Evolutionary conservation across 2,329 filamentous ascomycete species (phyloP), one percentile per base, ranked within the genome.

Genomic region (Ploettnerulaceae sp.): DNA sequence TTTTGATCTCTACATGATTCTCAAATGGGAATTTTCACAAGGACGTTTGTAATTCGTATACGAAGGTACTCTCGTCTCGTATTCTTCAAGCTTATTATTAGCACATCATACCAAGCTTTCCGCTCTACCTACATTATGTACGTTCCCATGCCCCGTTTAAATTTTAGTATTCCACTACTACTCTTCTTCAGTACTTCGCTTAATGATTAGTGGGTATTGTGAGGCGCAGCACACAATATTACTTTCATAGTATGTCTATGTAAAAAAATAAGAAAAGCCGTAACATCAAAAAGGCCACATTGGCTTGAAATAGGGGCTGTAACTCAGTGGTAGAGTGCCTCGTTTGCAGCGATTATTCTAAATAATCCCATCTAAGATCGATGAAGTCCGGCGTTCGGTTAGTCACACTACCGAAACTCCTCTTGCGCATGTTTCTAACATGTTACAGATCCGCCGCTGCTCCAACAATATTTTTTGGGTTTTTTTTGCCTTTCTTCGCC

Each of bases 301-400:
- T 38, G 25, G 12, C 15, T 15, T 40, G 12, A 7, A 12, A 20
- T 1, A 41, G 39, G 39, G 39, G 39, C 39, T 42, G 39, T 42
- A 42, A 42, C 39, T 42, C 39, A 42, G 39, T 42, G 39, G 39
- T 42, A 42, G 39, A 42, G 39, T 42, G 39, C 39, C 39, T 42
- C 39, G 39, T 42, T 42, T 42, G 39, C 39, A 42, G 39, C 39
- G 21, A 26, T 18, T 33, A 3, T 15, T 12, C 1, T 2, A 34
- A 17, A 14, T 3, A 25, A 25, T 34, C 29, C 24, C 3, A 42
- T n/a, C 39, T 33, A 28, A 25, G 39, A 42, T 42, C 39, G 39
- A 42, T 42, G 39, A 42, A 42, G 39, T 42, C 39, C 39, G 39
- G 39, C 39, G 39, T 42, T 42, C 39, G 39, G 26, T 42, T 24